These are phyloP conservation scores for Eutrema yunnanense DNA, from an alignment of 345 rosid genomes.

Conservation along the genomic window DNA sequence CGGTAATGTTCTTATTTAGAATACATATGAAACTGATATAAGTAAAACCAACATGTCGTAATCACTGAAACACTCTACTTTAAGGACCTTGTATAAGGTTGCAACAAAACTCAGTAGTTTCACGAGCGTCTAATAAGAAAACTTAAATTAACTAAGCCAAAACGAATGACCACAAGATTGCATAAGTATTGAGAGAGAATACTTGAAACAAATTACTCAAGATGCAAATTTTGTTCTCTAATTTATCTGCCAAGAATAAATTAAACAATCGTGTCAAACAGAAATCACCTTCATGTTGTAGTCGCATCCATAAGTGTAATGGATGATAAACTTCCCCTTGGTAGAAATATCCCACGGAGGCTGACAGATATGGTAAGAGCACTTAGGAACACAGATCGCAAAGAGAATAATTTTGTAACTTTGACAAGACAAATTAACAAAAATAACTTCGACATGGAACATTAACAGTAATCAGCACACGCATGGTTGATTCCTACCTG, in stretches of 20 bases:
- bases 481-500: constrained; percentile 50
- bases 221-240: neutral
- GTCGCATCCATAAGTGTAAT: constrained; percentile 95
- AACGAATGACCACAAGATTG: neutral
- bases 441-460: neutral
- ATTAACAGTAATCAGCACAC: constrained; percentile 1
- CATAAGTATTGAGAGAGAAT: neutral
- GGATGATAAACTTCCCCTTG: constrained; percentile 73
- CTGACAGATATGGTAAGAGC: constrained; percentile 40
- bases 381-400: neutral
- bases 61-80: neutral
- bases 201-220: neutral
- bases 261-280: neutral
- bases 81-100: neutral
- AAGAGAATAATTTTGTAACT: neutral
- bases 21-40: neutral
- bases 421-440: neutral
- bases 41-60: neutral
- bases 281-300: constrained; percentile 71
- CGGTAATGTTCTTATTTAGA: neutral
- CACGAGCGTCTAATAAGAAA: neutral
- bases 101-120: neutral
- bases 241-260: neutral
- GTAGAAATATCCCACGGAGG: constrained; percentile 93
- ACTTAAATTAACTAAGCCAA: neutral